Conservation (phyloP, 2,329 filamentous ascomycete species). For the Tolypocladium ophioglossoides region DNA sequence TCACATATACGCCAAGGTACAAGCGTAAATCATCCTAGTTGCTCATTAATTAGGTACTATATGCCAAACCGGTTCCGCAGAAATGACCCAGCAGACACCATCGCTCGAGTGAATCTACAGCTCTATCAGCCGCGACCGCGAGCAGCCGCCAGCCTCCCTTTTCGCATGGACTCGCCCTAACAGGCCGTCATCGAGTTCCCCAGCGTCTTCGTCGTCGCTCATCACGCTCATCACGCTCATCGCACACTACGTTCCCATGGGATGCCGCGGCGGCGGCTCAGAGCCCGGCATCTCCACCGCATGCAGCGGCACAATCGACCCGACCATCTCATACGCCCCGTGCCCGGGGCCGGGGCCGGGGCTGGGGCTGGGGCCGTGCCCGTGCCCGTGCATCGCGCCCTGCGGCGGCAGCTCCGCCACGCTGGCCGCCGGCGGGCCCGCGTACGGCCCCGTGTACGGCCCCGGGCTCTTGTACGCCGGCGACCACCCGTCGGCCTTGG, state of each 20-base stretch:
- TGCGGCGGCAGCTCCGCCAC: conserved; percentile 7
- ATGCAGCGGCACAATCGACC: neutral
- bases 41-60: neutral
- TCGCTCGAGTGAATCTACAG: neutral
- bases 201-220: too few relatives aligned
- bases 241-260: neutral
- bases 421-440: conserved; percentile 1
- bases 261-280: neutral
- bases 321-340: conserved; percentile 8
- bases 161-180: neutral
- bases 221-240: too few relatives aligned
- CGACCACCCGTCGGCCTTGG: conserved; percentile 6
- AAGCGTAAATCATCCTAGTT: neutral
- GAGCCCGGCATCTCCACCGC: conserved; percentile 7
- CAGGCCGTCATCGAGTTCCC: too few relatives aligned
- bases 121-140: neutral
- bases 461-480: conserved; percentile 1
- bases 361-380: too few relatives aligned
- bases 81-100: neutral
- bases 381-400: neutral
- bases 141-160: neutral
- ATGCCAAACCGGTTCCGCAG: neutral
- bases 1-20: neutral
- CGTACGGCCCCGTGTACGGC: conserved; percentile 5
- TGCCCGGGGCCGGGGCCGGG: too few relatives aligned